phyloP scores from a whole-genome alignment of 148 eudicot genomes.

The Rhododendron williamsianum region DNA sequence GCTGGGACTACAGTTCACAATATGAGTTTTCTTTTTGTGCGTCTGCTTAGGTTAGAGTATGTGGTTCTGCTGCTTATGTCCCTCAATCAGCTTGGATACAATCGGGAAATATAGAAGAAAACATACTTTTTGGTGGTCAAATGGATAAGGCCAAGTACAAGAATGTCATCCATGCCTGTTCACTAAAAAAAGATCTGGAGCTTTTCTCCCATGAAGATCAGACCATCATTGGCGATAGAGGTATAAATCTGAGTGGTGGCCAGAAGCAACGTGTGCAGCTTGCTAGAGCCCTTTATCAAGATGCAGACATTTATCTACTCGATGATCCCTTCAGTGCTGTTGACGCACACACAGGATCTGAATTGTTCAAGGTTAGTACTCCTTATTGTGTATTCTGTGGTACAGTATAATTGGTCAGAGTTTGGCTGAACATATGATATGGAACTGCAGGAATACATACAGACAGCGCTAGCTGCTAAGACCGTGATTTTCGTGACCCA shows the following conservation, averaged over 20 bases:
- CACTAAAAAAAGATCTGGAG: conserved; percentile 77
- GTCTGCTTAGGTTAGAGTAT: conserved; percentile 55
- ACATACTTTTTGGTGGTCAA: conserved; percentile 84
- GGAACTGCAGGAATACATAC: conserved; percentile 67
- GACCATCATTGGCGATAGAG: conserved; percentile 92
- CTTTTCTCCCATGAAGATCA: conserved; percentile 86
- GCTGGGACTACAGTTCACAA: background rate
- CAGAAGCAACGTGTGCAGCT: conserved; percentile 98
- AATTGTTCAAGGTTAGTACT: conserved; percentile 61
- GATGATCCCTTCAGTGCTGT: conserved; percentile 99
- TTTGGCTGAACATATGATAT: conserved; percentile 22
- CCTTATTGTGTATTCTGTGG: conserved; percentile 5
- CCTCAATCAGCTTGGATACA: conserved; percentile 99
- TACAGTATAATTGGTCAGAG: conserved; percentile 9
- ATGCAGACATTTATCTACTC: conserved; percentile 87
- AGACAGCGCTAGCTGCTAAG: conserved; percentile 63
- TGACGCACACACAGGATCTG: conserved; percentile 90
- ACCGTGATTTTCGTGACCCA: conserved; percentile 86
- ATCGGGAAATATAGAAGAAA: conserved; percentile 87
- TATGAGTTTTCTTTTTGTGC: conserved; percentile 11
- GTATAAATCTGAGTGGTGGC: conserved; percentile 96
- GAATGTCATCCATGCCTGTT: conserved; percentile 72
- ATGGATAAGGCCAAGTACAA: conserved; percentile 81
- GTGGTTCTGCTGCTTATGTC: conserved; percentile 94
- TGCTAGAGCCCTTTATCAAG: conserved; percentile 95